Conservation (phyloP, 164 flowering plant genomes). For the Aristolochia californica region DNA sequence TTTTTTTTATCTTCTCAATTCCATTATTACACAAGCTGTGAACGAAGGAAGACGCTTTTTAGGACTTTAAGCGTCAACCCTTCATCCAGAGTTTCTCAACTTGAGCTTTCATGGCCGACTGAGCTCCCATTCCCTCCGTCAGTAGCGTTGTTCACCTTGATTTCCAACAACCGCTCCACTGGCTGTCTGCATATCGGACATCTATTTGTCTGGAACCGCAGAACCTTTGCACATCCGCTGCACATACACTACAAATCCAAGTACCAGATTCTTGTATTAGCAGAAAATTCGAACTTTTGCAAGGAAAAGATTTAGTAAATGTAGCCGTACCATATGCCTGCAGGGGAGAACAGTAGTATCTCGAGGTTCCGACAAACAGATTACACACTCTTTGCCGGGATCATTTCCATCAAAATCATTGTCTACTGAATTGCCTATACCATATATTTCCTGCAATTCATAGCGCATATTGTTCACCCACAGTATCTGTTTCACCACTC, state of each 20-base stretch:
- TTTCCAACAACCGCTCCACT: constrained; percentile 82
- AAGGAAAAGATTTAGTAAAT: neutral
- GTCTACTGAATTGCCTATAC: constrained; percentile 87
- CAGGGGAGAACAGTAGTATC: constrained; percentile 98
- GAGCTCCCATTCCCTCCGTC: neutral
- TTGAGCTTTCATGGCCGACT: neutral
- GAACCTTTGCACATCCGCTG: constrained; percentile 79
- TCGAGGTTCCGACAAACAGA: constrained; percentile 93
- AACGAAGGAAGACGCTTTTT: no score
- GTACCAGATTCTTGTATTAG: neutral
- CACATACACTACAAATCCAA: constrained; percentile 80
- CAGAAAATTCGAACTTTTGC: neutral
- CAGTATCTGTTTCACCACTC: constrained; percentile 80
- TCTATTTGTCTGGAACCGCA: constrained; percentile 77
- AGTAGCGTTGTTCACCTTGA: constrained; percentile 64
- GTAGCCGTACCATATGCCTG: constrained; percentile 76
- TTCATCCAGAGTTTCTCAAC: no score
- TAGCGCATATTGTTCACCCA: constrained; percentile 87
- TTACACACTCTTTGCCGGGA: constrained; percentile 93
- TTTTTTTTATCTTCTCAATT: no score
- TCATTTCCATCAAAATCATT: constrained; percentile 73
- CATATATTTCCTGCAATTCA: constrained; percentile 95
- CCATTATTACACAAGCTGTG: no score
- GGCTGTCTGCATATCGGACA: constrained; percentile 96
- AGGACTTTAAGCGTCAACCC: no score